A percentile compares a stretch with the other conserved stretches of the same genome.
phyloP scores from a whole-genome alignment of 2,329 filamentous ascomycete genomes.

The Alternaria triticina region DNA sequence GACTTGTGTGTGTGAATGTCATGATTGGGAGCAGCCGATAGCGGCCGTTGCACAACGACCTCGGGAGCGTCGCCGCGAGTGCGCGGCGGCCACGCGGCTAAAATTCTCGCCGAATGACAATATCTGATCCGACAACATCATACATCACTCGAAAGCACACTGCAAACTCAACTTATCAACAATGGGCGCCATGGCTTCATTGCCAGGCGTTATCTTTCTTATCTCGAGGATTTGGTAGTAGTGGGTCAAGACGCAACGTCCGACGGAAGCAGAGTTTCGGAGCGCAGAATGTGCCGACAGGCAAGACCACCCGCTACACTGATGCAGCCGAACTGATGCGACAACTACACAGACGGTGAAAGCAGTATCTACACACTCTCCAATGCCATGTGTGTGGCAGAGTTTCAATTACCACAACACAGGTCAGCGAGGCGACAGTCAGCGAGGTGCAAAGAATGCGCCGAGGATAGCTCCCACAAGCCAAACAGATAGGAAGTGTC shows the following conservation, averaged over 20 bases:
- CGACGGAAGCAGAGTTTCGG: background rate
- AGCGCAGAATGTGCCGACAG: background rate
- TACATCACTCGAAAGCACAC: background rate
- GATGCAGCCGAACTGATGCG: background rate
- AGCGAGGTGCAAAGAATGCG: too few relatives aligned
- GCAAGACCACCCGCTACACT: background rate
- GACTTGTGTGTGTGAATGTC: too few relatives aligned
- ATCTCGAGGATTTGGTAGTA: background rate
- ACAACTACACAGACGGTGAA: rapidly evolving
- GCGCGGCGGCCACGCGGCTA: background rate
- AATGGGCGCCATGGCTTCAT: background rate
- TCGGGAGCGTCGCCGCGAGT: too few relatives aligned
- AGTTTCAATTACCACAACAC: too few relatives aligned
- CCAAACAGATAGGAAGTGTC: too few relatives aligned
- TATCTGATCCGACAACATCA: background rate
- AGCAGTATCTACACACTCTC: too few relatives aligned
- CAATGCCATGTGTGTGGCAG: too few relatives aligned
- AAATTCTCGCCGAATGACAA: background rate
- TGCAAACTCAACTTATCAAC: background rate
- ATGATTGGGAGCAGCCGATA: too few relatives aligned
- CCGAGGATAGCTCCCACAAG: too few relatives aligned
- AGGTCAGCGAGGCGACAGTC: too few relatives aligned
- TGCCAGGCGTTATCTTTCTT: background rate
- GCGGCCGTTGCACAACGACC: too few relatives aligned
- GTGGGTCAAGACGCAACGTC: background rate